Percentiles rank a stretch among this genome's conserved stretches.
Evolutionary conservation across 163 green algal genomes (phyloP).

Genomic region (Coccomyxa subellipsoidea): DNA sequence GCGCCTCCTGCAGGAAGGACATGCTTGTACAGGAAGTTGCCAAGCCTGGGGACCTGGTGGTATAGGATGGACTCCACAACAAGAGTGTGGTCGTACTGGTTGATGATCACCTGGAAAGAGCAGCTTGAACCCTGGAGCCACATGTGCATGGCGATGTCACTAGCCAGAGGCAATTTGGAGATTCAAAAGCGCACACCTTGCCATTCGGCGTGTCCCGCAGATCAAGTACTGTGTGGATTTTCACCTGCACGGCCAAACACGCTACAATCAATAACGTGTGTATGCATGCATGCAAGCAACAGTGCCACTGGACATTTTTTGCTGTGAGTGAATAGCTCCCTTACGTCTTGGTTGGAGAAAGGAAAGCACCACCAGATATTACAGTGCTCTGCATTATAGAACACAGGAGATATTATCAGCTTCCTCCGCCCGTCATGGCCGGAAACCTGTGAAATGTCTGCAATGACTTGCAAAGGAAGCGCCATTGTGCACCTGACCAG

Average conservation of each 20-base stretch:
- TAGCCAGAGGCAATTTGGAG: background rate
- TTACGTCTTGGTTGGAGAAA: background rate
- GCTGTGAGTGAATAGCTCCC: background rate
- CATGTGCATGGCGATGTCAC: background rate
- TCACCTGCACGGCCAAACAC: background rate
- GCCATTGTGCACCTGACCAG: no score
- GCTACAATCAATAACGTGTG: no score
- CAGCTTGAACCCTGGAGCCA: background rate
- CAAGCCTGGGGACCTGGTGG: background rate
- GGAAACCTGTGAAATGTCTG: no score
- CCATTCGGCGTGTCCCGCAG: background rate
- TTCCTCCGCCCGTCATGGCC: no score
- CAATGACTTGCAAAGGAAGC: no score
- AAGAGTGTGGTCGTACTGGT: conserved; percentile 4
- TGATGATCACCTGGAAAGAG: background rate
- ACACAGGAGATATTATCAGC: no score
- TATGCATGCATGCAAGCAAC: no score
- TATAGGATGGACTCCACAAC: conserved; percentile 1
- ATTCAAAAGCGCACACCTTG: background rate
- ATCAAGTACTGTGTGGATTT: background rate
- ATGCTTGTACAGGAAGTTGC: background rate
- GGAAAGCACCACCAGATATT: background rate
- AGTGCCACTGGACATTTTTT: background rate
- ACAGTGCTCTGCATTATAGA: no score
- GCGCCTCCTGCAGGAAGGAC: background rate